Percentiles rank a stretch among this genome's conserved stretches.
Evolutionary conservation across 768 basidiomycete genomes (phyloP).

Genomic region (Termitomyces sp.): DNA sequence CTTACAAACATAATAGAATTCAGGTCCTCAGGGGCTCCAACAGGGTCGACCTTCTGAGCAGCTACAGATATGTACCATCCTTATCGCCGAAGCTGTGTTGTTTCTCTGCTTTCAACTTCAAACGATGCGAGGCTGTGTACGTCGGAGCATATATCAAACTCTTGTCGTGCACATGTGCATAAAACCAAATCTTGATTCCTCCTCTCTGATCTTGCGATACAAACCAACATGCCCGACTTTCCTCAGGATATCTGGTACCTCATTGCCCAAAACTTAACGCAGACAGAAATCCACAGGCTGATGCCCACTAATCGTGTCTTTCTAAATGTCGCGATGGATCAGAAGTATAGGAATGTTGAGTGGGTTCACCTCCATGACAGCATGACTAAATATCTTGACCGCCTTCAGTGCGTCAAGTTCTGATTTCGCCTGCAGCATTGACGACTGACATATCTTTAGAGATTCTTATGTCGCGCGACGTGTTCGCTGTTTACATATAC

Average conservation of each 20-base stretch:
- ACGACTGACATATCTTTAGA: slow-evolving; percentile 12
- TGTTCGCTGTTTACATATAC: slow-evolving; percentile 32
- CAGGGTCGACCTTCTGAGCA: too few species aligned
- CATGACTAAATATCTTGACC: slow-evolving; percentile 22
- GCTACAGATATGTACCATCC: too few species aligned
- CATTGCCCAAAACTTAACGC: slow-evolving; percentile 18
- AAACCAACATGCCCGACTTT: slow-evolving; percentile 11
- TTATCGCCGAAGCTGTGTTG: too few species aligned
- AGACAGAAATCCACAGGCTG: slow-evolving; percentile 8
- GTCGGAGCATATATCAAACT: too few species aligned
- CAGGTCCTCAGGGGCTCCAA: too few species aligned
- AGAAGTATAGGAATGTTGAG: slow-evolving; percentile 24
- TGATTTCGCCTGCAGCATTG: background rate
- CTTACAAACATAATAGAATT: too few species aligned
- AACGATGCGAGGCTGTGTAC: too few species aligned
- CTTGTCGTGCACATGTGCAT: too few species aligned
- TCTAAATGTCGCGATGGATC: slow-evolving; percentile 25
- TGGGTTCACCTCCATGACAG: slow-evolving; percentile 28
- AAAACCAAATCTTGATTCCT: too few species aligned
- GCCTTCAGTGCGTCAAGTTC: slow-evolving; percentile 24
- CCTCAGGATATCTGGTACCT: slow-evolving; percentile 32
- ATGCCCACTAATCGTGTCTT: slow-evolving; percentile 28
- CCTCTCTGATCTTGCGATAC: background rate
- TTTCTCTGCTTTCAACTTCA: too few species aligned
- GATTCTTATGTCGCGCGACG: slow-evolving; percentile 26